These are phyloP conservation scores for Diaporthe batatas DNA, from an alignment of 2,329 filamentous ascomycete genomes.

Conservation along the genomic window DNA sequence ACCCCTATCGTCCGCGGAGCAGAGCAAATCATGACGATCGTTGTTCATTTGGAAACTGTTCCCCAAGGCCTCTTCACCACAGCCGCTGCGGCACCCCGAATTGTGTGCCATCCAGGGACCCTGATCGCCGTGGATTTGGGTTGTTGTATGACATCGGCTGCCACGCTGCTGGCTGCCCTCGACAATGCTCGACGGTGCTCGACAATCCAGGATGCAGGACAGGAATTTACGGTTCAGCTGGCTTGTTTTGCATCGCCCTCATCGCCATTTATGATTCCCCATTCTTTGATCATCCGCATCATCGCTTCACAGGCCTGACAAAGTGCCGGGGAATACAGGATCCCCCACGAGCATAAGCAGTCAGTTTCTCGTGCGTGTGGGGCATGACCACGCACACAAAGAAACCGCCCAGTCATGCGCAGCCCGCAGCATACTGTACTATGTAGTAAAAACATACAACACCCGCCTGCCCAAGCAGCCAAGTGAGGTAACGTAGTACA, in stretches of 20 bases:
- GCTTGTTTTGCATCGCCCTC: conserved; percentile 20
- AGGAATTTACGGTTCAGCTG: conserved; percentile 17
- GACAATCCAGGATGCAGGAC: not conserved
- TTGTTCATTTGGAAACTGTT: conserved; percentile 30
- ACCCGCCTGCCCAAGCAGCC: too few relatives aligned
- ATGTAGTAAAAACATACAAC: too few relatives aligned
- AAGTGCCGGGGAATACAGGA: not conserved
- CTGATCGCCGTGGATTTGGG: not conserved
- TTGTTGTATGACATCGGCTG: conserved; percentile 23
- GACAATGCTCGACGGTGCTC: not conserved
- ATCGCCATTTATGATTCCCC: conserved; percentile 17
- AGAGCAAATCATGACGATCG: conserved; percentile 26
- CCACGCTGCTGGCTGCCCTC: not conserved
- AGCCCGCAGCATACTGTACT: not conserved
- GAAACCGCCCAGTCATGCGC: conserved; percentile 6
- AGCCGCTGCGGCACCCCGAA: conserved; percentile 5
- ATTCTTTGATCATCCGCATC: not conserved
- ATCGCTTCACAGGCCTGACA: conserved; percentile 12
- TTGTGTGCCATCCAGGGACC: conserved; percentile 11
- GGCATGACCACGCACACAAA: conserved; percentile 7
- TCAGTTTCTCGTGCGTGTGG: not conserved
- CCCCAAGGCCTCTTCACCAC: conserved; percentile 13
- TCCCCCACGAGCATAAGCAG: not conserved
- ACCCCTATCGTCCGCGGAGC: conserved; percentile 11
- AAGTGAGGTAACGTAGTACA: conserved; percentile 4